These are phyloP conservation scores for Globisporangium orthogonon DNA, from an alignment of 352 stramenopile species.

Conservation along the genomic window DNA sequence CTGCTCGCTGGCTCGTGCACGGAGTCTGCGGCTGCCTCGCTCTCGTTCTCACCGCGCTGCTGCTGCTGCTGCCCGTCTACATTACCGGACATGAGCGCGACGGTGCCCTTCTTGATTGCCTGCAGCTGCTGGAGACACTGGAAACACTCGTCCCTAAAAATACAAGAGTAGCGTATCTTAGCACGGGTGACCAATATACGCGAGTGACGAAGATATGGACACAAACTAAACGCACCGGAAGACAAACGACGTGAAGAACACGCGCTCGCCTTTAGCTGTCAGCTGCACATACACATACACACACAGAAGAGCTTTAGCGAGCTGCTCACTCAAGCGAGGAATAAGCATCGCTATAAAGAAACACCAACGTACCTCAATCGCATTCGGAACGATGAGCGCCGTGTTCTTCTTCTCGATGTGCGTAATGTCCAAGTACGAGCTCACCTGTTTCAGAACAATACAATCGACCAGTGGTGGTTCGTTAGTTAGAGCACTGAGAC, in stretches of 20 bases:
- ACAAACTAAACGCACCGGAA: conserved; percentile 40
- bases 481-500: neutral
- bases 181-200: no score
- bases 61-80: neutral
- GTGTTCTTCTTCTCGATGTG: conserved; percentile 83
- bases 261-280: conserved; percentile 56
- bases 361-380: conserved; percentile 66
- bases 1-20: neutral
- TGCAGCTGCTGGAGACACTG: conserved; percentile 72
- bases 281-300: conserved; percentile 30
- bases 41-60: neutral
- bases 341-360: no score
- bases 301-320: neutral
- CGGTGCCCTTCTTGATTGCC: conserved; percentile 69
- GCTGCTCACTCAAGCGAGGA: no score
- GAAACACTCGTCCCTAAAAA: conserved; percentile 72
- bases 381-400: conserved; percentile 79
- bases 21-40: neutral
- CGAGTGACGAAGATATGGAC: neutral
- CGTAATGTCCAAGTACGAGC: conserved; percentile 67
- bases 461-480: neutral
- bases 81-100: conserved; percentile 36
- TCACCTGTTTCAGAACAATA: conserved; percentile 28
- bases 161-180: neutral
- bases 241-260: conserved; percentile 82